Evolutionary conservation across 2,329 filamentous ascomycete genomes (phyloP).

Genomic region (Trichoderma atroviride): DNA sequence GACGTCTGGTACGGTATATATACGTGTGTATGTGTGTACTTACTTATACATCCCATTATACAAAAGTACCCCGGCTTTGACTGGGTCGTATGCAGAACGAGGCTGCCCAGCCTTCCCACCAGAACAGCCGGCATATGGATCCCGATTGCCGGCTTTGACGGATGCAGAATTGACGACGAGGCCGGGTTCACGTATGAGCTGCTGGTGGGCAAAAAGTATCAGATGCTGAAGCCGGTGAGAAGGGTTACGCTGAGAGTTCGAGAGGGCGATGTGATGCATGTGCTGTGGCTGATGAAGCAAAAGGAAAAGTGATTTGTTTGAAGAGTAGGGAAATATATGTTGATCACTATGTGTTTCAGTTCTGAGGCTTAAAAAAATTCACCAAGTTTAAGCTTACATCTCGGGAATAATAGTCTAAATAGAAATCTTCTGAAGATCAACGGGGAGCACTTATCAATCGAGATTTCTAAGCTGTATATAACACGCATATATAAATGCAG

Average conservation of each 20-base stretch:
- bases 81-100: neutral
- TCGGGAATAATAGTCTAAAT: neutral
- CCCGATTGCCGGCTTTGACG: neutral
- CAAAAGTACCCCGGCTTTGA: neutral
- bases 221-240: neutral
- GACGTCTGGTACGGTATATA: neutral
- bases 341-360: neutral
- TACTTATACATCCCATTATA: neutral
- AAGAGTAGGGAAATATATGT: neutral
- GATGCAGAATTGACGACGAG: neutral
- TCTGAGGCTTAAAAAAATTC: neutral
- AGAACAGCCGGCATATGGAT: neutral
- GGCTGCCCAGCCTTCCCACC: neutral
- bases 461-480: neutral
- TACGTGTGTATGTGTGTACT: neutral
- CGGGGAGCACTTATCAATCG: neutral
- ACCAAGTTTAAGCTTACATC: neutral
- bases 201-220: neutral
- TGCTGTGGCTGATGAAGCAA: neutral
- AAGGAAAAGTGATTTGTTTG: neutral
- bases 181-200: neutral
- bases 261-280: neutral
- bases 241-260: neutral
- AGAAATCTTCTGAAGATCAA: neutral
- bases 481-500: neutral